phyloP scores from a whole-genome alignment of 1,284 basidiomycete species.

The Apiotrichum gamsii region DNA sequence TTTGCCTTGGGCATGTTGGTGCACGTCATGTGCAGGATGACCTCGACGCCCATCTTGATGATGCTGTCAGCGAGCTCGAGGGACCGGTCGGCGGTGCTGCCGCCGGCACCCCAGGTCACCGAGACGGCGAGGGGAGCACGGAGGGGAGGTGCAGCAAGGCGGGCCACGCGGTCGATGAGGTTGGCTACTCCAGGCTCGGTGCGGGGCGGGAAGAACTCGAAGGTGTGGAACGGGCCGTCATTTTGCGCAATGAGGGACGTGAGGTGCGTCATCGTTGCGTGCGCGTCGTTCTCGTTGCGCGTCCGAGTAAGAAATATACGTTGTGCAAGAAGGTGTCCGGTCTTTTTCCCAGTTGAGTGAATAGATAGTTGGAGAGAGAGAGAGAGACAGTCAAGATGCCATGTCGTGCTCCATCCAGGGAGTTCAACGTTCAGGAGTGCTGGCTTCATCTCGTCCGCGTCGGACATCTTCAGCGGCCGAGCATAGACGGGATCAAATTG shows the following conservation, averaged over 20 bases:
- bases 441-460: too few relatives aligned
- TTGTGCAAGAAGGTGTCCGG: too few relatives aligned
- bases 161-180: constrained; percentile 68
- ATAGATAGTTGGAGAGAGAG: too few relatives aligned
- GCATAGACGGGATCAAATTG: too few relatives aligned
- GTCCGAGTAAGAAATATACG: too few relatives aligned
- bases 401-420: too few relatives aligned
- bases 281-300: too few relatives aligned
- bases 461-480: too few relatives aligned
- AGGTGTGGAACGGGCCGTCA: constrained; percentile 64
- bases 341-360: too few relatives aligned
- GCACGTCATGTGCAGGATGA: constrained; percentile 92
- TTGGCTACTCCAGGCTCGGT: constrained; percentile 89
- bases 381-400: too few relatives aligned
- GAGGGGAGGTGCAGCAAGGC: constrained; percentile 56
- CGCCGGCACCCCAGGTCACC: constrained; percentile 96
- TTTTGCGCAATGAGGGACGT: constrained; percentile 6
- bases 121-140: constrained; percentile 66
- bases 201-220: constrained; percentile 93
- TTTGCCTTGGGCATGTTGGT: constrained; percentile 90
- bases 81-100: constrained; percentile 79
- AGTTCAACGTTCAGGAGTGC: too few relatives aligned
- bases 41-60: constrained; percentile 54
- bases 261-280: constrained; percentile 20
- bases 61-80: constrained; percentile 73